Base-by-base conservation (phyloP, 805 yeast species). In the Yamadazyma nakazawae region DNA sequence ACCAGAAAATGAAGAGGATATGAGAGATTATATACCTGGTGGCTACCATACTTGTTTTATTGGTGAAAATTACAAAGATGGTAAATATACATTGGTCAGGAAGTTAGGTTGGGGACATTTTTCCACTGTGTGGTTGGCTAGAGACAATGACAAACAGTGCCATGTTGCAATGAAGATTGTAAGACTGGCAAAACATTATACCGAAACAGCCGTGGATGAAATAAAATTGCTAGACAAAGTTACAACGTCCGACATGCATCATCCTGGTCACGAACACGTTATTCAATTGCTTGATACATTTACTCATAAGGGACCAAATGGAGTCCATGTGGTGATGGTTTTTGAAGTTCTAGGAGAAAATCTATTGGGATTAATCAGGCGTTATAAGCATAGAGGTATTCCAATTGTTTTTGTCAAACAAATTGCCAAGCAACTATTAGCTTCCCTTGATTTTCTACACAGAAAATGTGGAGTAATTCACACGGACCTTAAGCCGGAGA, bases 51-150 rank as follows among this genome's bases (percentile, higher is more conserved):
- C 99, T 0, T 94, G 95, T 11, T 81, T 68, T 53, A 81, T 89
- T 42, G 98, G 98, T 5, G 99, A 95, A 62, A 67, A 67, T 18
- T 92, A 85, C 65, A 86, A 88, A 56, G 74, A 85, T 46, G 81
- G 81, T 16, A 79, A 87, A 49, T 94, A 94, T 63, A 75, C 83
- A 1, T 67, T 94, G 41, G 91, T 88, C 26, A 79, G 98, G 50
- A 94, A 94, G 62, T 72, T 94, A 3, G 99, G 99, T 0, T 94
- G 99, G 99, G 99, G 99, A 31, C 97, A 94, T 67, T 94, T 94
- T 62, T 85, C 96, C 24, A 94, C 96, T 0, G 97, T 88, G 18
- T 91, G 97, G 97, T 72, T 88, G 25, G 98, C 97, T 4, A 76
- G 69, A 50, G 80, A 80, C 42, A 68, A 72, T 44, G 74, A 71